A percentile compares a stretch with the other conserved stretches of the same genome.
phyloP scores from a whole-genome alignment of 345 rosid species.

The Eucalyptus marginata region DNA sequence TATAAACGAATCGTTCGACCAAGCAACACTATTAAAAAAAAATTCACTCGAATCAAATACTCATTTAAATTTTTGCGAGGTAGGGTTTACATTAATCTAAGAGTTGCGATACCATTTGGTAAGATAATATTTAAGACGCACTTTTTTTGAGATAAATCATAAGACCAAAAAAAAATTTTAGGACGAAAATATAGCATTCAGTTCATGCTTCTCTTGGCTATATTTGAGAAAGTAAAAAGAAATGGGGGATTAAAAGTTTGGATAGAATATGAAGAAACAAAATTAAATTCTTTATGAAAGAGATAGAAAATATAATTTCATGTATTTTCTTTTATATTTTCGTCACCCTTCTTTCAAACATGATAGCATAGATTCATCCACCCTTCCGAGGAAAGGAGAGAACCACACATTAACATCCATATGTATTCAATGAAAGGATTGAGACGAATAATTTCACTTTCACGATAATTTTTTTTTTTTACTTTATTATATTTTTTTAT shows the following conservation, averaged over 20 bases:
- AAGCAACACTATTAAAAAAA: too few species aligned
- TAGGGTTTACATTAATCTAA: neutral
- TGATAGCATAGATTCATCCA: neutral
- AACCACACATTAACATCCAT: neutral
- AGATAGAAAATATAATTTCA: neutral
- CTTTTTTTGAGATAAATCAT: neutral
- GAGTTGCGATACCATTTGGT: neutral
- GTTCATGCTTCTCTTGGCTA: neutral
- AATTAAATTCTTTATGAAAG: neutral
- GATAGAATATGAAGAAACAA: neutral
- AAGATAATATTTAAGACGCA: neutral
- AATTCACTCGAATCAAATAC: neutral
- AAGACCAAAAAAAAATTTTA: accelerated
- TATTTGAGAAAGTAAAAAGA: neutral
- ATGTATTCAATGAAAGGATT: neutral
- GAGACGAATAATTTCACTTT: neutral
- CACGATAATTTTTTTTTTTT: too few species aligned
- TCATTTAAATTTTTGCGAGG: neutral
- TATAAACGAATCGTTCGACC: too few species aligned
- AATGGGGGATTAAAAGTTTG: neutral
- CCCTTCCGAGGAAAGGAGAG: neutral
- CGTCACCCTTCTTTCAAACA: neutral
- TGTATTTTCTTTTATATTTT: neutral
- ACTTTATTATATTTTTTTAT: too few species aligned
- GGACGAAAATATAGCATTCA: neutral